Percentiles rank a stretch among this genome's conserved stretches.
Evolutionary conservation across 225 moss, liverwort and hornwort species (phyloP).

Genomic region (Rhytidiadelphus loreus): DNA sequence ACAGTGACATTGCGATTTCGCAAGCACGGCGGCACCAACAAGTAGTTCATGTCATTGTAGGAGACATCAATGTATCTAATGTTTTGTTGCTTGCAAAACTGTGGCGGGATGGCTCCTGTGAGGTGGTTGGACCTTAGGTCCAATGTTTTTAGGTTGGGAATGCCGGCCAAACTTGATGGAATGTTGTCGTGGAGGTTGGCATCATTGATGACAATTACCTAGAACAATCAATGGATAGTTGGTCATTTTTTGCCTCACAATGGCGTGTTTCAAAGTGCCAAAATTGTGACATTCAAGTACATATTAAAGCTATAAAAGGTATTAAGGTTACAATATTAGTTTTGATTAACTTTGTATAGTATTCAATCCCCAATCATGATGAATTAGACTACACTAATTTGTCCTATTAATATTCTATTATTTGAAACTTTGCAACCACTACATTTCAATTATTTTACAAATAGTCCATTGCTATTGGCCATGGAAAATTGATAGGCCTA

Average conservation of each 20-base stretch:
- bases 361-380: fast-evolving
- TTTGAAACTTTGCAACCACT: not conserved
- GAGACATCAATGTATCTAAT: not conserved
- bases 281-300: not conserved
- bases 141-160: not conserved
- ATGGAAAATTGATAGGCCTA: not conserved
- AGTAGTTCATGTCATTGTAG: not conserved
- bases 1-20: not conserved
- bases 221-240: not conserved
- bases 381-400: not conserved
- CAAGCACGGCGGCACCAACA: not conserved
- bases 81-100: not conserved
- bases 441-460: not conserved
- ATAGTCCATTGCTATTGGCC: no score
- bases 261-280: fast-evolving
- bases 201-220: not conserved
- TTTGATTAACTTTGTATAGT: not conserved
- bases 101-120: fast-evolving
- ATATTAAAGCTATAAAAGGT: fast-evolving
- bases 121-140: not conserved
- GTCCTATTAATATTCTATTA: no score
- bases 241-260: no score
- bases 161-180: not conserved
- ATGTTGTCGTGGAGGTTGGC: not conserved
- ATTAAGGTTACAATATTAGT: no score